Base-by-base conservation (phyloP, 495 filamentous ascomycete species). In the Penicillium odoratum region DNA sequence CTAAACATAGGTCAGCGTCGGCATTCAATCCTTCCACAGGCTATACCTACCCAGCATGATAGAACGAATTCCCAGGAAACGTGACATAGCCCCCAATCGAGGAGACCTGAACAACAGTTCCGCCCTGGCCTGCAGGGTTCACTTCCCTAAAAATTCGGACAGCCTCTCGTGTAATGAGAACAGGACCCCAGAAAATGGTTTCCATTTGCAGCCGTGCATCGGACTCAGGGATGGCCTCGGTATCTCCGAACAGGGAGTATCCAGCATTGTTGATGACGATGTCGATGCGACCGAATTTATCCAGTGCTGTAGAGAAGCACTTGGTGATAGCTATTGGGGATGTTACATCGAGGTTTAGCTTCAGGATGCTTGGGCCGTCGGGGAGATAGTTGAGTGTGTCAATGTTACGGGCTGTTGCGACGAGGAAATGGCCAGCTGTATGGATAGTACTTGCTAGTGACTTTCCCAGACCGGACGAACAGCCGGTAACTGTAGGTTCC, bases 171-270 rank as follows among this genome's bases (percentile, higher is more conserved):
- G 74, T 79, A n/a, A 83, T 56, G 15, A 62, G 51, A 0, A 81
- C 74, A 26, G 76, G 67, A 21, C 81, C 82, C 73, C 75, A 85
- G 73, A 83, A 86, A 63, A 81, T 77, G 45, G 80, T 78, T 25
- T 83, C 82, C 50, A 85, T 59, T 38, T 78, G 55, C 5, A 54
- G 60, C n/a, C 73, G 75, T 7, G 73, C 65, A 47, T 76, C 68
- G 5, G 62, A 59, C 13, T 78, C 73, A 0, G 63, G 58, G 16
- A 80, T 65, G 28, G 66, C 67, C 61, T 85, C 82, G 10, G 77
- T 74, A 51, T 76, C 76, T 5, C 80, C 81, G 11, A 56, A 44
- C 5, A 79, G 68, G 0, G 67, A 62, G 34, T 74, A 72, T 8
- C 72, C 72, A 3, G 69, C 68, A 26, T 71, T 74, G 55, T 74